Conservation (phyloP, 345 rosid species). For the Moricandia moricandioides region DNA sequence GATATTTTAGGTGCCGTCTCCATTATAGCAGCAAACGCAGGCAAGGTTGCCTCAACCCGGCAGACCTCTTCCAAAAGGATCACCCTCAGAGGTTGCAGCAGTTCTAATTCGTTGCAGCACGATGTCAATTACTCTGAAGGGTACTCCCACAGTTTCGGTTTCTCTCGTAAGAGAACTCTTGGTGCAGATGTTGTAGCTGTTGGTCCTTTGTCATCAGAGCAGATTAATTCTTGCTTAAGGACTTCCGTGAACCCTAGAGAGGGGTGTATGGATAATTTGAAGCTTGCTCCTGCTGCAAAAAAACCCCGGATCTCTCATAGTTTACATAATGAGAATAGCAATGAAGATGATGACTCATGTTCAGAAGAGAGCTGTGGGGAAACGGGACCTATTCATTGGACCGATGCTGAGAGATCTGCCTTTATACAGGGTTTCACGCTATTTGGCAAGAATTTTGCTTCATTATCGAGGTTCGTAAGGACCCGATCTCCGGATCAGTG, state of each 20-base stretch:
- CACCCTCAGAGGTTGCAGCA: constrained; percentile 42
- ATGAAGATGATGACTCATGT: constrained; percentile 73
- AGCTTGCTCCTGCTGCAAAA: constrained; percentile 46
- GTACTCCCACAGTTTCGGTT: constrained; percentile 48
- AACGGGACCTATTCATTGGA: constrained; percentile 82
- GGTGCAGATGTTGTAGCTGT: constrained; percentile 89
- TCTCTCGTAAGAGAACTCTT: constrained; percentile 62
- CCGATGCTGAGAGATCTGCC: constrained; percentile 76
- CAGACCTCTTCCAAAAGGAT: constrained; percentile 45
- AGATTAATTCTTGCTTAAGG: constrained; percentile 77
- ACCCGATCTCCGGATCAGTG: constrained; percentile 86
- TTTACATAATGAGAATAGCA: constrained; percentile 43
- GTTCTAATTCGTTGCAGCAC: constrained; percentile 44
- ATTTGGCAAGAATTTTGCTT: constrained; percentile 82
- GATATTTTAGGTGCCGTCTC: constrained; percentile 79
- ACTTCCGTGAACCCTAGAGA: constrained; percentile 61
- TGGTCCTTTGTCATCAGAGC: constrained; percentile 82
- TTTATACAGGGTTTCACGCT: constrained; percentile 69
- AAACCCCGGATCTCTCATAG: constrained; percentile 54
- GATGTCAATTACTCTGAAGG: constrained; percentile 48
- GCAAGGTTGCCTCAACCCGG: constrained; percentile 39
- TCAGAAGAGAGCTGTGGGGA: constrained; percentile 95
- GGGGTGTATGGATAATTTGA: constrained; percentile 43
- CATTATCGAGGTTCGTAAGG: constrained; percentile 58
- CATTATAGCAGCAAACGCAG: constrained; percentile 67